Percentiles rank a stretch among this genome's conserved stretches.
These are phyloP conservation scores for Phascolomyces articulosus DNA, from an alignment of 371 early-diverging fungal species.

Conservation along the genomic window DNA sequence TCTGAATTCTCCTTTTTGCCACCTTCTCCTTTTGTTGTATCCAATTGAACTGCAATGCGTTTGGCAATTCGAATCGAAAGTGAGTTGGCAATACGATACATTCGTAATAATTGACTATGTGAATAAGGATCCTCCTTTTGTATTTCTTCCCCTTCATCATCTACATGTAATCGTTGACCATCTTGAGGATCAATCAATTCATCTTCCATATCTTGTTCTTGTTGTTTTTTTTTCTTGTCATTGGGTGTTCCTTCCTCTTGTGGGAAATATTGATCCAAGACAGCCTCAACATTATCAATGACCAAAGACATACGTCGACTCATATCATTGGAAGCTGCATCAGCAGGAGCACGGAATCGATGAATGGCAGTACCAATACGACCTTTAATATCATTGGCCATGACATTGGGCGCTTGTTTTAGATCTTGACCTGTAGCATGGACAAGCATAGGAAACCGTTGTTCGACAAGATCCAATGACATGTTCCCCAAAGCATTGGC, in stretches of 20 bases:
- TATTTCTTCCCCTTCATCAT: neutral
- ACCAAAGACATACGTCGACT: slow-evolving; percentile 2
- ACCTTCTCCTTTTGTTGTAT: neutral
- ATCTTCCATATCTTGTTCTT: neutral
- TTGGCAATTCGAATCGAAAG: slow-evolving; percentile 6
- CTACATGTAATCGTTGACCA: neutral
- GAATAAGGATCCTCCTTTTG: neutral
- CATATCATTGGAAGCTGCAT: neutral
- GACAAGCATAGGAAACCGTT: slow-evolving; percentile 7
- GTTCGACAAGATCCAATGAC: slow-evolving; percentile 67
- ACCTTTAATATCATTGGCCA: slow-evolving; percentile 2
- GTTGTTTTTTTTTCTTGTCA: neutral
- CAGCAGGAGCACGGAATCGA: slow-evolving; percentile 5
- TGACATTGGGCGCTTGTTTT: neutral
- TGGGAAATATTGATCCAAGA: slow-evolving; percentile 11
- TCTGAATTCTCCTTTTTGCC: neutral
- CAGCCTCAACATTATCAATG: slow-evolving; percentile 11
- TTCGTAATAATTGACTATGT: neutral
- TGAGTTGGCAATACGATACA: slow-evolving; percentile 15
- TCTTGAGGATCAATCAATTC: slow-evolving; percentile 11
- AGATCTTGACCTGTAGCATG: slow-evolving; percentile 6
- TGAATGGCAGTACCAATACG: neutral
- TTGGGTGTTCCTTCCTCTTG: neutral
- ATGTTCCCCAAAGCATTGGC: slow-evolving; percentile 68
- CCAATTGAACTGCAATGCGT: neutral